A percentile compares a stretch with the other conserved stretches of the same genome.
Evolutionary conservation across 345 rosid species (phyloP).

Genomic region (Erucastrum elatum): DNA sequence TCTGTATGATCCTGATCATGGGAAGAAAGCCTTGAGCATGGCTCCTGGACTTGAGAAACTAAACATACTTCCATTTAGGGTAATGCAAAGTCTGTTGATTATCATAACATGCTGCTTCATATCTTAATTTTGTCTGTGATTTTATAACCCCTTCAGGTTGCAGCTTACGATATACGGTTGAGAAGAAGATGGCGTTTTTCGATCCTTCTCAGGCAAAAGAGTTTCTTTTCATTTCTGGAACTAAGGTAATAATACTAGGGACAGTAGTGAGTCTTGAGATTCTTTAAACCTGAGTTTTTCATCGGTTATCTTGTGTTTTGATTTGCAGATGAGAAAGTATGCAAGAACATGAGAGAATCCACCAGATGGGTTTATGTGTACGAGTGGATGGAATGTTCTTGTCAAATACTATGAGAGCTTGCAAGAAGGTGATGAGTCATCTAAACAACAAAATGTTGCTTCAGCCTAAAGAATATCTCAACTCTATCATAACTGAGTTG

Average conservation of each 20-base stretch:
- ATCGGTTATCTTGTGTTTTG: not conserved
- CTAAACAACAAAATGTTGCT: slow-evolving; percentile 42
- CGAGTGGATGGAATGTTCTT: slow-evolving; percentile 89
- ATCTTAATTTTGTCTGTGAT: not conserved
- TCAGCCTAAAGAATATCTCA: not conserved
- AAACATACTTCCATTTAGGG: slow-evolving; percentile 93
- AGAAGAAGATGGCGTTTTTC: slow-evolving; percentile 93
- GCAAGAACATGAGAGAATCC: slow-evolving; percentile 90
- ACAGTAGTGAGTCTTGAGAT: not conserved
- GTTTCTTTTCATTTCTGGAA: slow-evolving; percentile 96
- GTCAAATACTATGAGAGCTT: slow-evolving; percentile 74
- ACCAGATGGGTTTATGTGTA: slow-evolving; percentile 97
- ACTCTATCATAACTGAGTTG: not conserved
- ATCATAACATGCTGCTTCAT: not conserved
- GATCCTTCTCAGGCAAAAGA: slow-evolving; percentile 86
- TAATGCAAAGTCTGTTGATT: not conserved
- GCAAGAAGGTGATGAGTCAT: slow-evolving; percentile 56
- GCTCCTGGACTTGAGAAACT: slow-evolving; percentile 97
- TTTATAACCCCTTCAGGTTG: slow-evolving; percentile 54
- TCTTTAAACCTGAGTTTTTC: too few relatives aligned
- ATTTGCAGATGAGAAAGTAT: slow-evolving; percentile 70
- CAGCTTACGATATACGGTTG: slow-evolving; percentile 77
- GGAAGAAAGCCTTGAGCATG: slow-evolving; percentile 94
- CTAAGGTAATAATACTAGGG: slow-evolving; percentile 69
- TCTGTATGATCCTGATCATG: slow-evolving; percentile 93